Evolutionary conservation across 2,329 filamentous ascomycete genomes (phyloP), one percentile per base, ranked within the genome.

Genomic region (Aspergillus amoenus): DNA sequence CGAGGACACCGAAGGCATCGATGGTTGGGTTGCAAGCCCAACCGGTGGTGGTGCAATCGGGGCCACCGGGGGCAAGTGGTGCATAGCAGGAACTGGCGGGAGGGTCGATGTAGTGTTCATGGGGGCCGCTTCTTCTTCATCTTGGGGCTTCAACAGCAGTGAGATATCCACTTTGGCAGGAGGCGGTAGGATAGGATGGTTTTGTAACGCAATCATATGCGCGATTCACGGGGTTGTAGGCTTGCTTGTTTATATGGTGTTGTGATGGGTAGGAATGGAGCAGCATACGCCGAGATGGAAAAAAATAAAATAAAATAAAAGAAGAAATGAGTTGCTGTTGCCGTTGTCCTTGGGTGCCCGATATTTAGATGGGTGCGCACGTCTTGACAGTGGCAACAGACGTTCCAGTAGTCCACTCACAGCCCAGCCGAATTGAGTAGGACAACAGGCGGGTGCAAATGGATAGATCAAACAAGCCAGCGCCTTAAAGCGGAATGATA

Each of bases 131-230:
- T 71, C 70, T 62, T 72, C 70, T 62, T 75, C 70, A 73, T 72
- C 70, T 68, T 75, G 70, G 61, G 82, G 84, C 83, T 93, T 90
- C 77, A 96, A 84, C 66, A 96, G 85, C 66, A 89, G 88, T 78
- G 90, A 86, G 89, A 96, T 95, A 93, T 96, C 92, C 92, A 96
- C 88, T 84, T 82, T 93, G 86, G 81, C 85, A 84, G 72, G 66
- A 64, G 72, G 54, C 43, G 52, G 71, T 66, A 73, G 65, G 65
- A 71, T 67, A 65, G 66, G 64, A 61, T 68, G 72, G 61, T 72
- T 72, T 69, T 71, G 72, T 75, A 74, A 69, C 69, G 72, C 70
- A 69, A 75, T 73, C 73, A 75, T 75, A 74, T 73, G 72, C 72
- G 72, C 71, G 70, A 70, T 66, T 68, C 64, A 63, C 58, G 64